Evolutionary conservation across 257 asterid genomes (phyloP).

Genomic region (Nicotiana tomentosiformis): DNA sequence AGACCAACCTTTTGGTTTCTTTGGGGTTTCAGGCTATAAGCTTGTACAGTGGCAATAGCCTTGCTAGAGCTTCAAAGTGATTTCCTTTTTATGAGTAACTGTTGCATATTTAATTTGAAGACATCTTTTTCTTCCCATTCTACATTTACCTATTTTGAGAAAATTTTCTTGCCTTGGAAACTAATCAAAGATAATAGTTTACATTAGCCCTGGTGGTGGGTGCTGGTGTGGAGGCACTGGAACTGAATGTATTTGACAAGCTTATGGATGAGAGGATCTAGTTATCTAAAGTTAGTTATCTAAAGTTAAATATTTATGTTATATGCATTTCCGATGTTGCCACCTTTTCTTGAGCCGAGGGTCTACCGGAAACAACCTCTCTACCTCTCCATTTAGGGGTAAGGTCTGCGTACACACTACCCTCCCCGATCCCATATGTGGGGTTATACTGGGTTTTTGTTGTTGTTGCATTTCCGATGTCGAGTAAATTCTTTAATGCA

Average conservation of each 20-base stretch:
- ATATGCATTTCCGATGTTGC: background rate
- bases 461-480: background rate
- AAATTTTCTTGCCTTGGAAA: background rate
- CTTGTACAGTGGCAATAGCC: background rate
- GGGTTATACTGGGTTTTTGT: too few species aligned
- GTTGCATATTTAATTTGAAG: background rate
- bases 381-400: too few species aligned
- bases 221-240: background rate
- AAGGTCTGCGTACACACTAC: too few species aligned
- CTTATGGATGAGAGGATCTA: background rate
- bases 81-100: background rate
- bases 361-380: too few species aligned
- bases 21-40: background rate
- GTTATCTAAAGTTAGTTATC: constrained; percentile 4
- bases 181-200: background rate
- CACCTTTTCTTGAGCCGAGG: too few species aligned
- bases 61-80: background rate
- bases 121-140: background rate
- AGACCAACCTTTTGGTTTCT: background rate
- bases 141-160: background rate
- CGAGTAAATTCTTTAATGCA: background rate
- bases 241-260: background rate
- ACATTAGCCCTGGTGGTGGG: background rate
- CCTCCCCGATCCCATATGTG: too few species aligned
- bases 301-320: background rate